Base-by-base conservation (phyloP, 169 alveolate species). In the Babesia divergens region DNA sequence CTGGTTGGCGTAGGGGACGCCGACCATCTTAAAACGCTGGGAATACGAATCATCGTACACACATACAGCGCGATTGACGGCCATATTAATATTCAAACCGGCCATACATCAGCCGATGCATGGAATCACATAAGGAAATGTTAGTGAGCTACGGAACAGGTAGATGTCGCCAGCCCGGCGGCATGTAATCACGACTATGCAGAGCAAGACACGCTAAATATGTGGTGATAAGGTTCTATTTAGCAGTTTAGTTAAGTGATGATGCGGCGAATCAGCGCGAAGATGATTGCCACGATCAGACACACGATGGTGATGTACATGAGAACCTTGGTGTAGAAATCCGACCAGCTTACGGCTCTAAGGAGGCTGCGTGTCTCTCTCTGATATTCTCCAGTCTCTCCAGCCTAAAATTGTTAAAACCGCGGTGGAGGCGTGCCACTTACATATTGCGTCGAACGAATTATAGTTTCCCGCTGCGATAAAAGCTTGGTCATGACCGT, bases 401-500 rank as follows among this genome's bases (percentile, higher is more conserved):
- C 49, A 0, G 72, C 65, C 81, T 34, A 24, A 20, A 38, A 11
- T 32, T 6, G 16, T 14, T 46, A 26, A 40, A 11, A 26, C 22
- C 46, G 4, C 29, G n/a, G 42, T 18, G 16, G 6, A 13, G 20
- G 2, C 20, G 11, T 13, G 6, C 3, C 35, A 24, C 82, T 32
- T 62, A 77, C 86, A 50, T 62, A 55, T 16, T 77, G 72, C 20
- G 71, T 77, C 43, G 86, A 64, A 26, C 86, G 71, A 26, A 77
- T 66, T 26, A 77, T 77, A 20, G 80, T 67, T 18, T 77, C 86
- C 22, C 86, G 71, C 52, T 77, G 86, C 74, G 71, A 64, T 38
- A 77, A 53, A 1, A 77, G 54, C 68, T 77, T 67, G 40, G 67
- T 64, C 86, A 77, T 77, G 1, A 77, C 86, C 35, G 22, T 65